A percentile compares a stretch with the other conserved stretches of the same genome.
Evolutionary conservation across 805 yeast species (phyloP).

Genomic region (Yarrowia bubula): DNA sequence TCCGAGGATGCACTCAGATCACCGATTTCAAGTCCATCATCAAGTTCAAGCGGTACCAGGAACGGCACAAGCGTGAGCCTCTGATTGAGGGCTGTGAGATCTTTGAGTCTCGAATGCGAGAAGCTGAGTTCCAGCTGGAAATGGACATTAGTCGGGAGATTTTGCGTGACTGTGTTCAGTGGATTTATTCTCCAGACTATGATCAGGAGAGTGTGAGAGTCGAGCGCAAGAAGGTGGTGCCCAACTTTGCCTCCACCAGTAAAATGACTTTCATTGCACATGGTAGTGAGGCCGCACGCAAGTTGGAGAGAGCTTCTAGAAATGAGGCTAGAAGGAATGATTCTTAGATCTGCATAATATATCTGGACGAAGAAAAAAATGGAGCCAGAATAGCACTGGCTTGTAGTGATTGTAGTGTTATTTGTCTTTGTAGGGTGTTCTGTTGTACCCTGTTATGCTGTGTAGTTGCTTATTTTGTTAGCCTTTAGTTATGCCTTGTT

Average conservation of each 20-base stretch:
- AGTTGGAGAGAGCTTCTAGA: too few species aligned
- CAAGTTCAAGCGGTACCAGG: slow-evolving; percentile 53
- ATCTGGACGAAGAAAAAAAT: too few species aligned
- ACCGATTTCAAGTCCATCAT: slow-evolving; percentile 63
- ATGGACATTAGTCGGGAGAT: slow-evolving; percentile 55
- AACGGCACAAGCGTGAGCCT: slow-evolving; percentile 46
- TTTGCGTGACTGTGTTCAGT: slow-evolving; percentile 60
- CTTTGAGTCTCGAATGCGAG: slow-evolving; percentile 56
- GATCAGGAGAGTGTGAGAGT: slow-evolving; percentile 9
- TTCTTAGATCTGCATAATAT: slow-evolving; percentile 10
- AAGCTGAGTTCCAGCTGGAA: slow-evolving; percentile 60
- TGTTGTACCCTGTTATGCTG: too few species aligned
- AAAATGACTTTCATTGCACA: slow-evolving; percentile 14
- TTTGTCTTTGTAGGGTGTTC: too few species aligned
- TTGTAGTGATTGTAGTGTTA: too few species aligned
- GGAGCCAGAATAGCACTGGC: too few species aligned
- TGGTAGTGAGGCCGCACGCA: slow-evolving; percentile 17
- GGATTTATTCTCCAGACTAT: slow-evolving; percentile 36
- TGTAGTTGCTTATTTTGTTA: too few species aligned
- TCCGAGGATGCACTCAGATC: slow-evolving; percentile 59
- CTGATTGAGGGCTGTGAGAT: slow-evolving; percentile 77
- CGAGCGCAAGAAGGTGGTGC: slow-evolving; percentile 20
- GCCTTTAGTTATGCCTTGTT: too few species aligned
- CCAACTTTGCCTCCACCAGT: slow-evolving; percentile 12
- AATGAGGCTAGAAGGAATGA: too few species aligned